Evolutionary conservation across 768 basidiomycete genomes (phyloP).

Genomic region (Lactarius vividus): DNA sequence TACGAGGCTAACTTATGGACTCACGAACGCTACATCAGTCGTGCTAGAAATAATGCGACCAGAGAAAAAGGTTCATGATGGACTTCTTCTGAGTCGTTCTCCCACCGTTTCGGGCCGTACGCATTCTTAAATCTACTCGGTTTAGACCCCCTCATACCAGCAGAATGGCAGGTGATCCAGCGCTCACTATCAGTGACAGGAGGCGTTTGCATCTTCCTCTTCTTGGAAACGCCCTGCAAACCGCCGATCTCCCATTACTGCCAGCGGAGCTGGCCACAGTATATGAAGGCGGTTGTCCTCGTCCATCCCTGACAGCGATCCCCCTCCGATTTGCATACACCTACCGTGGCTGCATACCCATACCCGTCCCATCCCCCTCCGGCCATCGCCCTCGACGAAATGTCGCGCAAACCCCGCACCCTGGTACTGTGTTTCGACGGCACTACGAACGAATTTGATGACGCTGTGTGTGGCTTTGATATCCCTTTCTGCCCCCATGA

Average conservation of each 20-base stretch:
- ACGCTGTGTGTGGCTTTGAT: background rate
- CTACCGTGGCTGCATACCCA: background rate
- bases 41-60: background rate
- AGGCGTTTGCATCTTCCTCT: background rate
- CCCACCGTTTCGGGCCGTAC: background rate
- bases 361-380: background rate
- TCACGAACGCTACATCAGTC: background rate
- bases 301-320: background rate
- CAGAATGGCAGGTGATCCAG: background rate
- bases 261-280: background rate
- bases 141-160: background rate
- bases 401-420: constrained; percentile 18
- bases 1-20: background rate
- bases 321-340: background rate
- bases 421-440: constrained; percentile 28
- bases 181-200: background rate
- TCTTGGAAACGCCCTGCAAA: background rate
- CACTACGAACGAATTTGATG: constrained; percentile 17
- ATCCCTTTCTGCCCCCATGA: background rate
- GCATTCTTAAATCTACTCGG: background rate
- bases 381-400: constrained; percentile 21
- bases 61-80: background rate
- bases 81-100: background rate
- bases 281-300: background rate
- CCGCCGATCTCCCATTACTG: too few species aligned